These are phyloP conservation scores for Melastoma candidum DNA, from an alignment of 441 rosid species.

Conservation along the genomic window DNA sequence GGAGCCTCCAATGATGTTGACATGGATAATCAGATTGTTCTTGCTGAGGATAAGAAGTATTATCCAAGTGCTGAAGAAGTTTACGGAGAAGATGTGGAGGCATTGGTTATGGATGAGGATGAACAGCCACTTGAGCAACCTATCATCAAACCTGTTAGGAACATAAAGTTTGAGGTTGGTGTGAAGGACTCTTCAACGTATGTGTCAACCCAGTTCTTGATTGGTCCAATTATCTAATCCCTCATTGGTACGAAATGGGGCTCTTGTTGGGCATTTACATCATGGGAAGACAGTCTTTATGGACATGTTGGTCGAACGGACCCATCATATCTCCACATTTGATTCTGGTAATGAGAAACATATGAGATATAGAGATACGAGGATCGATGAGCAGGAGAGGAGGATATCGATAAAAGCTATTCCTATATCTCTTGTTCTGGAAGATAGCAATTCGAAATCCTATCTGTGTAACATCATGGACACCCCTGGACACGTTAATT, in stretches of 20 bases:
- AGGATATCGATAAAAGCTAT: constrained; percentile 85
- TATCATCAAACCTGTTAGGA: constrained; percentile 70
- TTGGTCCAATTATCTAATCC: constrained; percentile 92
- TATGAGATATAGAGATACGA: constrained; percentile 76
- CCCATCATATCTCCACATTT: constrained; percentile 83
- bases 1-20: constrained; percentile 58
- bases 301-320: constrained; percentile 98
- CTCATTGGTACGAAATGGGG: constrained; percentile 72
- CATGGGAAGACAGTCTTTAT: constrained; percentile 90
- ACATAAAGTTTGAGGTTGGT: constrained; percentile 79
- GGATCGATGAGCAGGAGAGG: constrained; percentile 95
- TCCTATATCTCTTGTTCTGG: constrained; percentile 94
- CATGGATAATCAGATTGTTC: constrained; percentile 86
- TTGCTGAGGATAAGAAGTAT: constrained; percentile 92
- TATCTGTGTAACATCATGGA: constrained; percentile 89
- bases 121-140: constrained; percentile 87
- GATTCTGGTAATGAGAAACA: constrained; percentile 81
- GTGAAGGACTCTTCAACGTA: constrained; percentile 84
- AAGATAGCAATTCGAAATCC: constrained; percentile 85
- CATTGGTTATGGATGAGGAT: constrained; percentile 94
- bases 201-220: constrained; percentile 82
- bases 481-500: constrained; percentile 92
- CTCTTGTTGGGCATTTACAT: constrained; percentile 86
- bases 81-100: constrained; percentile 91
- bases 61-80: constrained; percentile 98